Conservation (phyloP, 1,284 basidiomycete genomes). For the Cutaneotrichosporon spelunceum region DNA sequence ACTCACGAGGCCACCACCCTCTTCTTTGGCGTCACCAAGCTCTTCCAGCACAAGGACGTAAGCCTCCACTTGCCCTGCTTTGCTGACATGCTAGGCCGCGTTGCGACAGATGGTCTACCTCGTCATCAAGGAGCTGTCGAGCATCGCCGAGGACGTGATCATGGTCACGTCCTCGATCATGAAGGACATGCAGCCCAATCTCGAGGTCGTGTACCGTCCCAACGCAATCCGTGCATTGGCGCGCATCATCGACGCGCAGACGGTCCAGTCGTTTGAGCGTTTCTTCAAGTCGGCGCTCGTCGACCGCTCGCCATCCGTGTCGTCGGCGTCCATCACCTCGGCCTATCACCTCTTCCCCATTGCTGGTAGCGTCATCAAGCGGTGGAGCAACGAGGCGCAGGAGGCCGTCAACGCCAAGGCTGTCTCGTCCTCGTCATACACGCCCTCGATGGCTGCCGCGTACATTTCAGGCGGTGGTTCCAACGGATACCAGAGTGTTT, state of each 20-base stretch:
- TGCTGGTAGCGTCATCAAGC: constrained; percentile 90
- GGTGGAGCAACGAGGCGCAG: constrained; percentile 98
- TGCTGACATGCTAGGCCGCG: constrained; percentile 63
- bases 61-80: constrained; percentile 48
- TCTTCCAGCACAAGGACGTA: constrained; percentile 99
- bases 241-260: constrained; percentile 79
- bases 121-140: constrained; percentile 95
- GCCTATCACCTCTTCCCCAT: constrained; percentile 94
- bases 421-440: constrained; percentile 58
- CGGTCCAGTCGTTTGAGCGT: constrained; percentile 91
- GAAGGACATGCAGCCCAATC: constrained; percentile 99
- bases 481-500: constrained; percentile 68
- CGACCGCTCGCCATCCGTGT: constrained; percentile 92
- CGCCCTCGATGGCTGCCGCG: constrained; percentile 57
- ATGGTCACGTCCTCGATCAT: constrained; percentile 99
- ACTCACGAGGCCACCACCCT: constrained; percentile 95
- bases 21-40: constrained; percentile 98
- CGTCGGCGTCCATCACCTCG: constrained; percentile 93
- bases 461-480: constrained; percentile 47
- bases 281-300: constrained; percentile 99
- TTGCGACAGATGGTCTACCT: constrained; percentile 98
- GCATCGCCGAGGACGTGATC: constrained; percentile 96
- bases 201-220: constrained; percentile 96
- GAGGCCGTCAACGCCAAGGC: constrained; percentile 92
- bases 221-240: constrained; percentile 96